These are phyloP conservation scores for Manihot esculenta DNA, from an alignment of 441 rosid species.

Conservation along the genomic window DNA sequence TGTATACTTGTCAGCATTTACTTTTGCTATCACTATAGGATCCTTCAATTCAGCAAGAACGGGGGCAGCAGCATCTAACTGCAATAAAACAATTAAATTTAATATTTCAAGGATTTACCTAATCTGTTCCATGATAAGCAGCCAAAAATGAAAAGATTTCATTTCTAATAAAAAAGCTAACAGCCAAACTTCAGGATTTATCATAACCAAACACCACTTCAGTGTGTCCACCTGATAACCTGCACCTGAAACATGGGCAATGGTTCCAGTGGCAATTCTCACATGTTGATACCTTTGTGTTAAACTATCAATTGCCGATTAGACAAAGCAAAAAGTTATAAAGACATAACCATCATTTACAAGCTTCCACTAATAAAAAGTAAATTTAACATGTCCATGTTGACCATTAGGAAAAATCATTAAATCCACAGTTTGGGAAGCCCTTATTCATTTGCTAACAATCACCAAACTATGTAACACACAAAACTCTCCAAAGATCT, in stretches of 20 bases:
- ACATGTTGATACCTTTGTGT: neutral
- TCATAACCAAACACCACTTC: neutral
- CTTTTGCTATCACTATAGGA: constrained; percentile 71
- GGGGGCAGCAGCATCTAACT: constrained; percentile 88
- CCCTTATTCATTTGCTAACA: neutral
- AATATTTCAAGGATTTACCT: neutral
- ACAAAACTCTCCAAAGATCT: too few species aligned
- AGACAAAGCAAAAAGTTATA: neutral
- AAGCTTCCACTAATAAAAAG: neutral
- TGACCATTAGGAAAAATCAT: too few species aligned
- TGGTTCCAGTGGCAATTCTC: neutral
- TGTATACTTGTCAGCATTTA: constrained; percentile 69
- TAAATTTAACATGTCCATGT: neutral
- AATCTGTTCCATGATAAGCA: neutral
- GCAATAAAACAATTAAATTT: constrained; percentile 18
- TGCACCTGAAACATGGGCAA: too few species aligned
- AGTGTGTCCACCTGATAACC: too few species aligned
- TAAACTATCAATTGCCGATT: neutral
- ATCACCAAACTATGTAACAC: too few species aligned
- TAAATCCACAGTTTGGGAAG: neutral
- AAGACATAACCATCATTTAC: neutral
- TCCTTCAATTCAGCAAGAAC: constrained; percentile 56
- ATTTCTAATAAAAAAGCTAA: neutral
- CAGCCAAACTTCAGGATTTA: neutral
- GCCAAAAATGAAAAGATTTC: neutral